Evolutionary conservation across 768 basidiomycete genomes (phyloP).

Genomic region (Suillus variegatus): DNA sequence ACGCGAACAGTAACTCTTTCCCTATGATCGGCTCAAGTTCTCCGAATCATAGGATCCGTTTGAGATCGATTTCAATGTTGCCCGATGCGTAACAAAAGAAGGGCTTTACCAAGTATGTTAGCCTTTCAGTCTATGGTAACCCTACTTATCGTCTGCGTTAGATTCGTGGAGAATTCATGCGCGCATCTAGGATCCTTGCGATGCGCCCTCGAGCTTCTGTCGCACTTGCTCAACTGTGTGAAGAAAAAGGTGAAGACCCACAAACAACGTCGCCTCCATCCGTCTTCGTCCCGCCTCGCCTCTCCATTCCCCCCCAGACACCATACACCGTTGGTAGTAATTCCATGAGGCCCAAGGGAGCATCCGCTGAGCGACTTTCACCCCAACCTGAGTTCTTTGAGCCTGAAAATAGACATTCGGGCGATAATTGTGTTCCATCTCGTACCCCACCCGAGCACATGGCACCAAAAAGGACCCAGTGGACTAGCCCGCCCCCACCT

Average conservation of each 20-base stretch:
- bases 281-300: conserved; percentile 45
- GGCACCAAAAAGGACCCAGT: conserved; percentile 78
- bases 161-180: conserved; percentile 99
- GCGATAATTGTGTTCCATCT: conserved; percentile 34
- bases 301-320: conserved; percentile 62
- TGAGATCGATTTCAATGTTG: conserved; percentile 94
- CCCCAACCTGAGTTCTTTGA: conserved; percentile 53
- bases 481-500: conserved; percentile 84
- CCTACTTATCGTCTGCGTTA: conserved; percentile 32
- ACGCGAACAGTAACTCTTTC: conserved; percentile 16
- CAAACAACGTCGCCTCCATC: conserved; percentile 42
- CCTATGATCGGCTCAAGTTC: background rate
- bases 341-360: conserved; percentile 51
- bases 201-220: conserved; percentile 77
- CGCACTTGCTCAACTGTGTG: conserved; percentile 87
- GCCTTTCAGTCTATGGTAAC: background rate
- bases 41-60: conserved; percentile 79
- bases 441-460: conserved; percentile 70
- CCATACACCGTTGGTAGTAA: conserved; percentile 69
- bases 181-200: conserved; percentile 84
- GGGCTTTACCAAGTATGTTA: conserved; percentile 82
- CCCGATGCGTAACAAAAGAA: conserved; percentile 94
- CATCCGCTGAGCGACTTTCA: conserved; percentile 49
- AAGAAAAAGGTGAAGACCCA: conserved; percentile 68
- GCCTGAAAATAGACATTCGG: conserved; percentile 34